These are phyloP conservation scores for Monosporascus sp. DNA, from an alignment of 2,329 filamentous ascomycete genomes.

Conservation along the genomic window DNA sequence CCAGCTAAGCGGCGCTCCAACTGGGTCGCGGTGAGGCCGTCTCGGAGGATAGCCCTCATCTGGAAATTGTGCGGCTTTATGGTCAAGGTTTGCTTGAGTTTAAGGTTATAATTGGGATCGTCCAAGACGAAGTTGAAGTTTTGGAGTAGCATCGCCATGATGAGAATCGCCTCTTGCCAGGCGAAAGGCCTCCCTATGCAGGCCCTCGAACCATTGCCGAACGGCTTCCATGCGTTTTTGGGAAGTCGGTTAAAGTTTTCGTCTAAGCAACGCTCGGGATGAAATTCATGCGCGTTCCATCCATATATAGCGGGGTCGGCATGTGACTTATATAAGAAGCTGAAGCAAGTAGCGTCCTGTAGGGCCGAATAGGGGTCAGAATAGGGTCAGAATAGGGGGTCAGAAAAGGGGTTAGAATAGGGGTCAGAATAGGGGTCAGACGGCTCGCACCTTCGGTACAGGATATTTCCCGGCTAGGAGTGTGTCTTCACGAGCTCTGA, in stretches of 20 bases:
- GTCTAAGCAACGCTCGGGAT: constrained; percentile 64
- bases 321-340: too few relatives aligned
- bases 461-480: constrained; percentile 57
- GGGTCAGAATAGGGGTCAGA: constrained; percentile 24
- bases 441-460: constrained; percentile 44
- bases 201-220: constrained; percentile 64
- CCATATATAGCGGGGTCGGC: too few relatives aligned
- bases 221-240: constrained; percentile 63
- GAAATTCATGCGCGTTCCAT: constrained; percentile 60
- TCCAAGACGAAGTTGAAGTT: constrained; percentile 56
- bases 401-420: too few relatives aligned
- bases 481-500: constrained; percentile 48
- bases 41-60: constrained; percentile 44
- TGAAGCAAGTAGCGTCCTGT: too few relatives aligned
- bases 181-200: constrained; percentile 72
- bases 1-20: constrained; percentile 41
- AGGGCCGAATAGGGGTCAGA: too few relatives aligned
- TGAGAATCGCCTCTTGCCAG: constrained; percentile 65
- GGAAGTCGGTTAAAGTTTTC: constrained; percentile 62
- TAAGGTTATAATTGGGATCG: constrained; percentile 46
- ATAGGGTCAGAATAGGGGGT: too few relatives aligned
- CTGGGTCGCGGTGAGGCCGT: constrained; percentile 37
- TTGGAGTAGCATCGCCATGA: constrained; percentile 51
- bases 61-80: constrained; percentile 48
- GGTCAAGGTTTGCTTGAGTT: constrained; percentile 41